Conservation (phyloP, 495 filamentous ascomycete species). For the Terfezia boudieri region DNA sequence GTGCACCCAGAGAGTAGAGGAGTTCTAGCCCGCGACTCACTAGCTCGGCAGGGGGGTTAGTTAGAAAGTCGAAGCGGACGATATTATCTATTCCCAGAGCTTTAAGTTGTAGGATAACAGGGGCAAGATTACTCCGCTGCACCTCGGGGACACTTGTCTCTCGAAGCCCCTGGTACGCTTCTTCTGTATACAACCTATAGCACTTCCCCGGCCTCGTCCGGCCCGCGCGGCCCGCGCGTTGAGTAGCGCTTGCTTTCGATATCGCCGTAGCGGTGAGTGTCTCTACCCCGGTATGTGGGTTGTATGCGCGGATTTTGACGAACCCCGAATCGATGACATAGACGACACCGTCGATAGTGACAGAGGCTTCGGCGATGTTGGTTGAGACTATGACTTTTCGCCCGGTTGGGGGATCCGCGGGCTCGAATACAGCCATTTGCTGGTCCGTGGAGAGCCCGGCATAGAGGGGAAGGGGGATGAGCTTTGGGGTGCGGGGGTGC, state of each 20-base stretch:
- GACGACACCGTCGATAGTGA: constrained; percentile 83
- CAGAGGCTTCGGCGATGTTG: constrained; percentile 87
- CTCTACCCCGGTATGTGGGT: constrained; percentile 74
- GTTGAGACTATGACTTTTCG: constrained; percentile 87
- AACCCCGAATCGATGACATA: constrained; percentile 88
- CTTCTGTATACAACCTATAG: constrained; percentile 76
- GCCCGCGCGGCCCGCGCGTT: constrained; percentile 79
- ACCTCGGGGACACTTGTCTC: constrained; percentile 74
- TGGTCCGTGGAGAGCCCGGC: constrained; percentile 72
- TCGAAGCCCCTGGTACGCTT: constrained; percentile 41
- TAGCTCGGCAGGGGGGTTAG: constrained; percentile 68
- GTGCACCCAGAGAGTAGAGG: constrained; percentile 66
- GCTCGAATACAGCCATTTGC: constrained; percentile 83
- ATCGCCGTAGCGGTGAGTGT: constrained; percentile 69
- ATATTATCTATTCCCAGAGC: constrained; percentile 94
- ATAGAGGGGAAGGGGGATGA: constrained; percentile 69
- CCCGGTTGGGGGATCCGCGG: constrained; percentile 49
- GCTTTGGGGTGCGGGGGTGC: constrained; percentile 41
- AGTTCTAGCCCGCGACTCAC: constrained; percentile 75
- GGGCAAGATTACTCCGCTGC: constrained; percentile 78
- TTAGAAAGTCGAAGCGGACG: constrained; percentile 71
- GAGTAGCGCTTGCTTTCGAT: constrained; percentile 80
- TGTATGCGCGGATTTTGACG: constrained; percentile 76
- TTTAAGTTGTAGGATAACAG: constrained; percentile 79
- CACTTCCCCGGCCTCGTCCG: constrained; percentile 88